Percentiles rank a stretch among this genome's conserved stretches.
These are phyloP conservation scores for Erysimum pusillum DNA, from an alignment of 441 rosid species.

Conservation along the genomic window DNA sequence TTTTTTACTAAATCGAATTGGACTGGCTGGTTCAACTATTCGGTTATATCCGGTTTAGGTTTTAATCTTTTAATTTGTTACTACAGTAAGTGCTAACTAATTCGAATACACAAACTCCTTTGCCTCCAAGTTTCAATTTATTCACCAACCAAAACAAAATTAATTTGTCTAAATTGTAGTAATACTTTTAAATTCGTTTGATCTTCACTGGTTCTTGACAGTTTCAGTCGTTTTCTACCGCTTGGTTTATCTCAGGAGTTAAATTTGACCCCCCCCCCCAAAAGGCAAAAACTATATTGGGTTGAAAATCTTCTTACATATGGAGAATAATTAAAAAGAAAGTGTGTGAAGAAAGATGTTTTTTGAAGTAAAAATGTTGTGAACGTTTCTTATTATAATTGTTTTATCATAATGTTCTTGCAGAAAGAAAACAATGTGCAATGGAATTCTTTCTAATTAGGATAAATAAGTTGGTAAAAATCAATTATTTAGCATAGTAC, in stretches of 20 bases:
- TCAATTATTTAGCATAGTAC: background rate
- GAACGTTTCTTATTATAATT: background rate
- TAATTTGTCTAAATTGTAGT: background rate
- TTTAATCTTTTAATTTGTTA: background rate
- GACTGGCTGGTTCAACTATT: conserved; percentile 24
- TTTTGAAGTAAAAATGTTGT: conserved; percentile 3
- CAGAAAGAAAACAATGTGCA: conserved; percentile 19
- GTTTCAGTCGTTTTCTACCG: conserved; percentile 16
- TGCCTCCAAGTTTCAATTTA: background rate
- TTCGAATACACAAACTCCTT: background rate
- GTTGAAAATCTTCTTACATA: background rate
- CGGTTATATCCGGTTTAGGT: conserved; percentile 30
- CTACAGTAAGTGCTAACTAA: background rate
- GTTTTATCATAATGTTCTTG: background rate
- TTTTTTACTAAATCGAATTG: conserved; percentile 10
- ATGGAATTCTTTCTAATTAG: conserved; percentile 3
- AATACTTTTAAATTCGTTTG: background rate
- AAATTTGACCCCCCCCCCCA: background rate
- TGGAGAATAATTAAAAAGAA: background rate
- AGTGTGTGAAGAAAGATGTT: background rate
- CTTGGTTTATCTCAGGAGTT: conserved; percentile 15
- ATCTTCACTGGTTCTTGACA: background rate
- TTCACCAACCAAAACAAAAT: background rate
- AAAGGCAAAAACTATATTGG: background rate
- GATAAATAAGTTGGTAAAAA: background rate